A percentile compares a stretch with the other conserved stretches of the same genome.
phyloP scores from a whole-genome alignment of 2,329 filamentous ascomycete genomes.

The Cladophialophora psammophila region DNA sequence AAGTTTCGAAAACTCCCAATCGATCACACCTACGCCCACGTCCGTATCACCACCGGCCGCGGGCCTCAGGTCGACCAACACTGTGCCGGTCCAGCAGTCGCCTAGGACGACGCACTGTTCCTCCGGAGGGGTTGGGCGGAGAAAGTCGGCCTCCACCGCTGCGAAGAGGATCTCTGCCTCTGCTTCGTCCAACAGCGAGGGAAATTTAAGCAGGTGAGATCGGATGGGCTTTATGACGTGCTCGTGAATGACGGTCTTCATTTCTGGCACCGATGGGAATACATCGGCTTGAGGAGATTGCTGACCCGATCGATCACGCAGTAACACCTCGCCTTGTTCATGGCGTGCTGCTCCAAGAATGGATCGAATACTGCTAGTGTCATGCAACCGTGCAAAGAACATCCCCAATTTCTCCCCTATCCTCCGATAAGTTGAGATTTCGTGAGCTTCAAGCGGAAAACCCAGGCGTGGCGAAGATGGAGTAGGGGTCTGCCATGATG shows the following conservation, averaged over 20 bases:
- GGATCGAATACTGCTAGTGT: not conserved
- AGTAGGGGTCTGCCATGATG: not conserved
- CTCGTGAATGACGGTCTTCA: constrained; percentile 14
- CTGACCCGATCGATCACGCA: not conserved
- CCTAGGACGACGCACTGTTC: constrained; percentile 24
- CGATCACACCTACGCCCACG: constrained; percentile 20
- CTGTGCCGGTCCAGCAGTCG: constrained; percentile 27
- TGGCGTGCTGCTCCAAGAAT: not conserved
- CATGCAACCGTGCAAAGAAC: constrained; percentile 27
- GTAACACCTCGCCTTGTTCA: not conserved
- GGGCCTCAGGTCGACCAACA: constrained; percentile 14
- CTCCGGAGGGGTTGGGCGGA: constrained; percentile 5
- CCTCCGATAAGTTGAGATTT: constrained; percentile 1
- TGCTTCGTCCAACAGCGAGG: constrained; percentile 12
- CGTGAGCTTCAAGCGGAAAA: not conserved
- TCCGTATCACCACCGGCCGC: not conserved
- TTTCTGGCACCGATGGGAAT: constrained; percentile 12
- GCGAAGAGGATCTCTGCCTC: constrained; percentile 8
- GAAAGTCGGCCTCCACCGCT: constrained; percentile 12
- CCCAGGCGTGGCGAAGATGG: not conserved
- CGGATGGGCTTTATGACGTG: constrained; percentile 24
- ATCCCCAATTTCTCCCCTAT: constrained; percentile 16
- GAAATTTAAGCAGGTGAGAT: constrained; percentile 15
- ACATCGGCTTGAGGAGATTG: not conserved
- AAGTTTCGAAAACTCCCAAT: constrained; percentile 29